A percentile compares a stretch with the other conserved stretches of the same genome.
These are phyloP conservation scores for Triticum aestivum DNA, from an alignment of 176 grass and related monocot genomes.

Conservation along the genomic window DNA sequence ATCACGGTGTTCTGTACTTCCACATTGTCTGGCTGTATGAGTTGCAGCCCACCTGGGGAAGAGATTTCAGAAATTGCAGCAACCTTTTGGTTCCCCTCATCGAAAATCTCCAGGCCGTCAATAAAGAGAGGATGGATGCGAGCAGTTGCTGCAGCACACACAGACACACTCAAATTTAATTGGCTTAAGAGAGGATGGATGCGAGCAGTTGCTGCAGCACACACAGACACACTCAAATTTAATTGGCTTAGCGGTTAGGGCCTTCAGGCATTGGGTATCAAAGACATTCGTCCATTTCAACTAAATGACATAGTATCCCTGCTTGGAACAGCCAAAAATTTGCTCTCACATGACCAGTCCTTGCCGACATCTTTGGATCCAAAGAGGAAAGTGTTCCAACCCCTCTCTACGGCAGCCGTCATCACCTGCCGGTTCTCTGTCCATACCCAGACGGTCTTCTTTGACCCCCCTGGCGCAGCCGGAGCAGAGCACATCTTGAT, in stretches of 20 bases:
- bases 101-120: slow-evolving; percentile 49
- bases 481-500: slow-evolving; percentile 37
- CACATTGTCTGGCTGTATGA: slow-evolving; percentile 53
- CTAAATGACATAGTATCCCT: not conserved
- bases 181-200: slow-evolving; percentile 57
- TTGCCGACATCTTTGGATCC: slow-evolving; percentile 62
- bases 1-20: slow-evolving; percentile 61
- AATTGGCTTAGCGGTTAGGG: no score
- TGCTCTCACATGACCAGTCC: slow-evolving; percentile 81
- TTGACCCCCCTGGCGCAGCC: not conserved
- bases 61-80: slow-evolving; percentile 61
- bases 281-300: not conserved
- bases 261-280: not conserved
- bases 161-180: no score
- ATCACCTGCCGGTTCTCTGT: slow-evolving; percentile 78
- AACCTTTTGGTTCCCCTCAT: slow-evolving; percentile 51
- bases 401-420: slow-evolving; percentile 83
- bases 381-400: slow-evolving; percentile 91
- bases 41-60: slow-evolving; percentile 63
- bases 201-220: slow-evolving; percentile 60
- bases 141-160: slow-evolving; percentile 57
- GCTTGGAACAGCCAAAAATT: not conserved
- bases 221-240: not conserved
- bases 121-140: slow-evolving; percentile 77
- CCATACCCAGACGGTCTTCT: slow-evolving; percentile 90